These are phyloP conservation scores for Salicornia ramosissima DNA, from an alignment of 148 eudicot genomes.

Conservation along the genomic window DNA sequence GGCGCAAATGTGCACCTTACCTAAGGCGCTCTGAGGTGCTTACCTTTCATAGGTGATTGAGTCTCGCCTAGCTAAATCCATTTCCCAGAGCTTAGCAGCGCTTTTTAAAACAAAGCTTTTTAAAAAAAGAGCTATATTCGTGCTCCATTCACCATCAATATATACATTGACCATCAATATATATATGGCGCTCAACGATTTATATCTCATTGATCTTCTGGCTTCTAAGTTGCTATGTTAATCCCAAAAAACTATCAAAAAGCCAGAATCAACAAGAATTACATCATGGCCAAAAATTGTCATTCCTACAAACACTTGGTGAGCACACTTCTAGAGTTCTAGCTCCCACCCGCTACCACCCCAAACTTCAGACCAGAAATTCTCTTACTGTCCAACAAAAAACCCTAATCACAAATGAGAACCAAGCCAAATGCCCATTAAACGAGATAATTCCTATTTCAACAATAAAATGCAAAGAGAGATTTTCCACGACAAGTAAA, in stretches of 20 bases:
- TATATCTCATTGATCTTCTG: not conserved
- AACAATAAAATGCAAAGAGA: not conserved
- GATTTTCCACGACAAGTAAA: not conserved
- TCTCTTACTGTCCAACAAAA: not conserved
- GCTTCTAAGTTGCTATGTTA: not conserved
- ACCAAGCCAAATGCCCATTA: slow-evolving; percentile 3
- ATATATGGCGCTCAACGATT: not conserved
- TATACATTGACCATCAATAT: too few species aligned
- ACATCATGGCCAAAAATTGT: not conserved
- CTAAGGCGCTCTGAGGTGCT: too few species aligned
- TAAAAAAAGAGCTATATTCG: not conserved
- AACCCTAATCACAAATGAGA: slow-evolving; percentile 1
- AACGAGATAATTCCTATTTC: not conserved
- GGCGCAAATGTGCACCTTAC: too few species aligned
- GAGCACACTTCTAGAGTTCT: slow-evolving; percentile 20
- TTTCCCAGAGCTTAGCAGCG: too few species aligned
- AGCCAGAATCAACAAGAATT: not conserved
- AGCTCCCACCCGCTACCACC: not conserved
- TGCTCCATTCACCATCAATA: not conserved
- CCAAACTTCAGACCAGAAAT: not conserved
- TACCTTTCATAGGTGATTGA: too few species aligned
- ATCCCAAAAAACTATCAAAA: not conserved
- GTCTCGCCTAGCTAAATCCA: too few species aligned
- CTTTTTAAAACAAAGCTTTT: too few species aligned
- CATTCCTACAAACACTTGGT: slow-evolving; percentile 34